A percentile compares a stretch with the other conserved stretches of the same genome.
Conservation (phyloP, 371 early-diverging fungal species). For the Racocetra persica region DNA sequence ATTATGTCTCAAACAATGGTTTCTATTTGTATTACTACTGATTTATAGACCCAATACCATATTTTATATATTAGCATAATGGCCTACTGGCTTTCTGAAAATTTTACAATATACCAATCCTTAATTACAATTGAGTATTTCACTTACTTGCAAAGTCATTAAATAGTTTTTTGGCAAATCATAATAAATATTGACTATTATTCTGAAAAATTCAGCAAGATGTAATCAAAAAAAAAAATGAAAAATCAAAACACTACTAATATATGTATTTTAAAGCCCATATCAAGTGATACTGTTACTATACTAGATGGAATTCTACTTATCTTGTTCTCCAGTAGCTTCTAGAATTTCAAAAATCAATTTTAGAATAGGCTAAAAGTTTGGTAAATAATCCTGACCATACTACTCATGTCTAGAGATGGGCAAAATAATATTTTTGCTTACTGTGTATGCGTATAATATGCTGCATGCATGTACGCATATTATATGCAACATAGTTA, state of each 20-base stretch:
- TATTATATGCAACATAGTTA: too few relatives aligned
- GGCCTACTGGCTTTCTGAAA: too few relatives aligned
- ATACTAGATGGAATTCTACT: neutral
- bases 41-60: too few relatives aligned
- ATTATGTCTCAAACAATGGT: too few relatives aligned
- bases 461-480: too few relatives aligned
- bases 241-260: too few relatives aligned
- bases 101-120: too few relatives aligned
- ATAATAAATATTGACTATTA: neutral
- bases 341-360: neutral
- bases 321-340: neutral
- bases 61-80: too few relatives aligned
- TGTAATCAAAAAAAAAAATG: neutral
- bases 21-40: too few relatives aligned
- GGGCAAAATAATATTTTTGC: too few relatives aligned
- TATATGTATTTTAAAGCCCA: neutral
- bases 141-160: neutral
- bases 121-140: too few relatives aligned
- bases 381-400: neutral
- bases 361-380: neutral
- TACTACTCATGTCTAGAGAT: neutral
- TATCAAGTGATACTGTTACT: neutral
- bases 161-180: neutral
- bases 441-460: too few relatives aligned
- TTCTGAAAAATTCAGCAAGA: neutral